Conservation (phyloP, 148 eudicot species). For the Silene latifolia region DNA sequence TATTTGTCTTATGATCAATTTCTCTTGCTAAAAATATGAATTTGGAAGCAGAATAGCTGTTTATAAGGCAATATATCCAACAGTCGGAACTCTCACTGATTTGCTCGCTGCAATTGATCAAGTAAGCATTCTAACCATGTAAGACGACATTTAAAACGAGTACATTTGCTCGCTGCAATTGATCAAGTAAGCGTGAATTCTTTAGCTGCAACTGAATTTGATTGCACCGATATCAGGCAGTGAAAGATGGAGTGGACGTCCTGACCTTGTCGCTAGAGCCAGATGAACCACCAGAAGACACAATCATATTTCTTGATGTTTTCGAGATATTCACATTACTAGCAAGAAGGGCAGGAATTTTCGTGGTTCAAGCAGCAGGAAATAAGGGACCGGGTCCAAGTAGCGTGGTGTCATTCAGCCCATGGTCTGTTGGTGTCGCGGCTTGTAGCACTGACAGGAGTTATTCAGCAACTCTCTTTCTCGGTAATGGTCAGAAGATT, state of each 20-base stretch:
- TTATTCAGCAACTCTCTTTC: conserved; percentile 61
- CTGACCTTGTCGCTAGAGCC: conserved; percentile 81
- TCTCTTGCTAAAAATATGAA: background rate
- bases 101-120: conserved; percentile 93
- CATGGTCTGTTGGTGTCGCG: conserved; percentile 85
- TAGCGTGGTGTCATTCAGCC: conserved; percentile 76
- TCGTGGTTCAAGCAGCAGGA: conserved; percentile 89
- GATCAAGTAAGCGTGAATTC: conserved; percentile 98
- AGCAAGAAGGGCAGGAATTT: conserved; percentile 79
- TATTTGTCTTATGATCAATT: background rate
- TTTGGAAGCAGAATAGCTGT: conserved; percentile 68
- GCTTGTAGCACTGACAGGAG: conserved; percentile 60
- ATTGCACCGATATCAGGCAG: conserved; percentile 45
- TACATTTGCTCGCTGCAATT: conserved; percentile 83
- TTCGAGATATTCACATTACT: conserved; percentile 74
- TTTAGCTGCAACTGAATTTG: too few relatives aligned
- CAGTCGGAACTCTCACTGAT: conserved; percentile 70
- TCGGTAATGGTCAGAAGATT: conserved; percentile 61
- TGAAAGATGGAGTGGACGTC: conserved; percentile 76
- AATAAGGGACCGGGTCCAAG: conserved; percentile 70
- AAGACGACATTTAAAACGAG: too few relatives aligned
- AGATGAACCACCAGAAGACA: conserved; percentile 74
- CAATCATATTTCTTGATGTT: conserved; percentile 65
- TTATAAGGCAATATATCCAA: conserved; percentile 93
- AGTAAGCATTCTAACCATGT: conserved; percentile 59